phyloP scores from a whole-genome alignment of 208 protist species.

The Leishmania amazonensis region DNA sequence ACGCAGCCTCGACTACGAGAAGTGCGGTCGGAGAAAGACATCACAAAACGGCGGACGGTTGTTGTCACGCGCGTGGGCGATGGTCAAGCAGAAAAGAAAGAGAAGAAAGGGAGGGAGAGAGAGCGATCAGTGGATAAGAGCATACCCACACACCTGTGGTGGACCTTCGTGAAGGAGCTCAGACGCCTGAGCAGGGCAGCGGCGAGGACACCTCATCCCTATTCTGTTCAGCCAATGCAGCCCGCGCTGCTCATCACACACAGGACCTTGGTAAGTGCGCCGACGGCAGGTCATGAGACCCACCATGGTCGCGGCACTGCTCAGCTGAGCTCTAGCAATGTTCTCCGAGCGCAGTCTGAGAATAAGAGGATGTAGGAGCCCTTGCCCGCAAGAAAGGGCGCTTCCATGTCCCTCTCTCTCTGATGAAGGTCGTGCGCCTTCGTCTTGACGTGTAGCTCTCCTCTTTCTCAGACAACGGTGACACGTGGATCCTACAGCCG shows the following conservation, averaged over 20 bases:
- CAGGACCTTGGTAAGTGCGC: not conserved
- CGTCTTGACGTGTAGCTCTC: not conserved
- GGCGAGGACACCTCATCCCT: not conserved
- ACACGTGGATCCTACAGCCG: not conserved
- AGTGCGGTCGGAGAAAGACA: not conserved
- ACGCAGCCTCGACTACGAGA: not conserved
- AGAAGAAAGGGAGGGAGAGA: not conserved
- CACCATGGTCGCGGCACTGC: not conserved
- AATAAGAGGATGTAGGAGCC: not conserved
- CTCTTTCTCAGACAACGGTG: not conserved
- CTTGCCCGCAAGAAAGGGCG: not conserved
- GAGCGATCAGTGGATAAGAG: not conserved
- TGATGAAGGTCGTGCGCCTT: not conserved
- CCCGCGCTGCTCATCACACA: not conserved
- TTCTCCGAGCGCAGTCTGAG: not conserved
- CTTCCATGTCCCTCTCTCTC: not conserved
- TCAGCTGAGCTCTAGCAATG: not conserved
- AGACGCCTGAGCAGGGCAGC: not conserved
- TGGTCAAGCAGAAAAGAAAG: not conserved
- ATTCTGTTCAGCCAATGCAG: not conserved
- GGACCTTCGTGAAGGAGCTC: not conserved
- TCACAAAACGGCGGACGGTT: not conserved
- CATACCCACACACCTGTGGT: not conserved
- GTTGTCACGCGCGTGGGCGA: constrained; percentile 19
- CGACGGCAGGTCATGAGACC: not conserved